Evolutionary conservation across 2,329 filamentous ascomycete species (phyloP).

Genomic region (Didymella segeticola): DNA sequence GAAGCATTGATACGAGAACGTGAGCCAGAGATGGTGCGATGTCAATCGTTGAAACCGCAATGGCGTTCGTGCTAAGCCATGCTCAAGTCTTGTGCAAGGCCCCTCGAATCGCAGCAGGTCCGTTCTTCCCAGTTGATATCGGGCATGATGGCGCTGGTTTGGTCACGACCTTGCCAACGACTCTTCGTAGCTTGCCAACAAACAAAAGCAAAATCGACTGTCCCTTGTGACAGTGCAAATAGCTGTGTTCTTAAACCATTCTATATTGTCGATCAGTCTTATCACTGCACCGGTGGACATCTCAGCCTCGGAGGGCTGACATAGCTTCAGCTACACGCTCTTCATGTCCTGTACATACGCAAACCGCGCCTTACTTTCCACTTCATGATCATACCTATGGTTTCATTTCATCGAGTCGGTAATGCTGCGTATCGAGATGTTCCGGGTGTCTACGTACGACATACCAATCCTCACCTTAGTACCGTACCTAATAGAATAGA

Average conservation of each 20-base stretch:
- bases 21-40: constrained; percentile 27
- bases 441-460: constrained; percentile 38
- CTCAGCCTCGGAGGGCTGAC: constrained; percentile 10
- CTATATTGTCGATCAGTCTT: constrained; percentile 3
- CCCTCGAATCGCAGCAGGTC: constrained; percentile 9
- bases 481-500: constrained; percentile 15
- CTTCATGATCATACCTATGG: constrained; percentile 23
- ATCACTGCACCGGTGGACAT: background rate
- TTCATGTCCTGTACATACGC: background rate
- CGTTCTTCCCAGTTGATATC: constrained; percentile 20
- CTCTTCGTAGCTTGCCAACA: background rate
- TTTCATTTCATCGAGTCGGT: constrained; percentile 35
- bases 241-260: background rate
- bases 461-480: background rate
- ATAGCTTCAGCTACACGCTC: background rate
- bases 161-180: background rate
- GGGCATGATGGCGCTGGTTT: constrained; percentile 17
- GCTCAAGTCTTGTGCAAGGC: constrained; percentile 14
- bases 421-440: constrained; percentile 44
- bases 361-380: constrained; percentile 1
- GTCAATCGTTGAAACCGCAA: constrained; percentile 16
- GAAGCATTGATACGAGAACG: constrained; percentile 20
- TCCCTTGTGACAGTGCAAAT: background rate
- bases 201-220: background rate
- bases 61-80: constrained; percentile 26